Evolutionary conservation across 2,329 filamentous ascomycete genomes (phyloP).

Genomic region (Verticillium nonalfalfae): DNA sequence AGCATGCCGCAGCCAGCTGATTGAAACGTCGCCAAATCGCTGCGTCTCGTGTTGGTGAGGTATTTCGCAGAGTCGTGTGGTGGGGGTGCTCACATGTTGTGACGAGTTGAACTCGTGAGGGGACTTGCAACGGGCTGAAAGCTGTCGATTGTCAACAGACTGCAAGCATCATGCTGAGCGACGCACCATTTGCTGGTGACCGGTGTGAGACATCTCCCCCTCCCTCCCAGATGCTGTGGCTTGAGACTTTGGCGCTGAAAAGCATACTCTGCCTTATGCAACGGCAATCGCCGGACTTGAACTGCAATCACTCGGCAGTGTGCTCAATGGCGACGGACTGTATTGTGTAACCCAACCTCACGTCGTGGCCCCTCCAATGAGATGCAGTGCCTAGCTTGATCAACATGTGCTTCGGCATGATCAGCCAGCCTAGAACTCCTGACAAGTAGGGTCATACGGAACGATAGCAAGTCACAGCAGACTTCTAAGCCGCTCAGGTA

Average conservation of each 20-base stretch:
- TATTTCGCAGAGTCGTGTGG: not conserved
- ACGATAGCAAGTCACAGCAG: too few relatives aligned
- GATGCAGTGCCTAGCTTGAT: too few relatives aligned
- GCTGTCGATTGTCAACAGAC: not conserved
- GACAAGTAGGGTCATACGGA: too few relatives aligned
- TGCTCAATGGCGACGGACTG: too few relatives aligned
- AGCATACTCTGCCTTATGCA: not conserved
- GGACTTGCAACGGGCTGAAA: not conserved
- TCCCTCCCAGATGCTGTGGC: not conserved
- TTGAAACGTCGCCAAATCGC: not conserved
- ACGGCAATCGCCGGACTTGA: not conserved
- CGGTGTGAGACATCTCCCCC: not conserved
- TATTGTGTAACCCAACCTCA: too few relatives aligned
- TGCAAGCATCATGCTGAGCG: not conserved
- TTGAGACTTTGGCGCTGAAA: not conserved
- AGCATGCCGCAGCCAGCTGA: too few relatives aligned
- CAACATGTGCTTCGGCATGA: too few relatives aligned
- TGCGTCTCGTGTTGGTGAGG: not conserved
- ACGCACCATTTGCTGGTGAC: not conserved
- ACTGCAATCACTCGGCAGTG: not conserved
- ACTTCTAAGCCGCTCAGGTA: too few relatives aligned
- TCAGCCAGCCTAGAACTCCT: too few relatives aligned
- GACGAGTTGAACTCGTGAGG: not conserved
- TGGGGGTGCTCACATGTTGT: not conserved
- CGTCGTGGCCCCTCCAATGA: too few relatives aligned